Evolutionary conservation across 768 basidiomycete species (phyloP), one percentile per base, ranked within the genome.

Genomic region (Mycena alexandri): DNA sequence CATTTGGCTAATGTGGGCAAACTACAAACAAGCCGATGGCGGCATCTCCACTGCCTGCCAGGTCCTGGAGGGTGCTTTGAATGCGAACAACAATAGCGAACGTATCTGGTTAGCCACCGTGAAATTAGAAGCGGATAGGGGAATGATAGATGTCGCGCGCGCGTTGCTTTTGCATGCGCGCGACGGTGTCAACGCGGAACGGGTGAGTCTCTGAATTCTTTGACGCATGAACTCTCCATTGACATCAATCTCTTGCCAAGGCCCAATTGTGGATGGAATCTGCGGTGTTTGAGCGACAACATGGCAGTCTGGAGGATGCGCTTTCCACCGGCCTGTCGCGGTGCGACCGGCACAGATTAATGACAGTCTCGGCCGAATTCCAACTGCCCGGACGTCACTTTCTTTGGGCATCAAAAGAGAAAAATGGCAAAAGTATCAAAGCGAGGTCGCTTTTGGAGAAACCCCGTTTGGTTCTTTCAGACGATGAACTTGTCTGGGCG

Each of bases 271-370:
- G 24, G 47, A 60, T 60, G 59, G 50, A 60, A 24, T 48, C 48
- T 12, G 47, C 59, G 33, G 59, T 41, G 38, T 60, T 60, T 29
- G 36, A 60, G 36, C 46, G 47, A 25, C 57, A 36, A n/a, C 59
- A 51, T 29, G 29, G 29, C n/a, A n/a, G n/a, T n/a, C n/a, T n/a
- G n/a, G n/a, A n/a, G n/a, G n/a, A n/a, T n/a, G n/a, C n/a, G n/a
- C n/a, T n/a, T n/a, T n/a, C n/a, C n/a, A n/a, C n/a, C n/a, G n/a
- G n/a, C n/a, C n/a, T n/a, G n/a, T n/a, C n/a, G n/a, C n/a, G n/a
- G n/a, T n/a, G n/a, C n/a, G n/a, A n/a, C n/a, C n/a, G 46, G 57
- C 43, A 29, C 58, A 48, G n/a, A 50, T 51, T 16, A 29, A 41
- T 48, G 48, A 24, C 47, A 50, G 34, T 5, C 57, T 59, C 5